Conservation (phyloP, 495 filamentous ascomycete genomes). For the Physcia stellaris region DNA sequence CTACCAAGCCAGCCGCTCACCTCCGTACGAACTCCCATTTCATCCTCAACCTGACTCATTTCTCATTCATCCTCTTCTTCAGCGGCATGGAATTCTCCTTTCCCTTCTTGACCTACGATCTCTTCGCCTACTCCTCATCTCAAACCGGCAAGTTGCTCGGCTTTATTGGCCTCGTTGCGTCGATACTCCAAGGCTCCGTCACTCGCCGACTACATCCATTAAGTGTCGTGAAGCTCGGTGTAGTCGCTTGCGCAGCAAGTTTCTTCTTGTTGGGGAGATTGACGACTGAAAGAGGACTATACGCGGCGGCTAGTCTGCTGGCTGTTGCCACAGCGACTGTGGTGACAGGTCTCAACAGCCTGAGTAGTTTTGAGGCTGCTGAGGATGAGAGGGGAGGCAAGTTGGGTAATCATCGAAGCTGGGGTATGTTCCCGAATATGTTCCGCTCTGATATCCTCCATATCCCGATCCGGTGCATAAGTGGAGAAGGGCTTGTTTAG, state of each 20-base stretch:
- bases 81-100: slow-evolving; percentile 94
- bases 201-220: slow-evolving; percentile 72
- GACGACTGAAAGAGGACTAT: slow-evolving; percentile 50
- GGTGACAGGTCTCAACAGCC: slow-evolving; percentile 81
- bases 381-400: slow-evolving; percentile 74
- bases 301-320: slow-evolving; percentile 65
- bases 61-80: slow-evolving; percentile 90
- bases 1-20: background rate
- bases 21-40: slow-evolving; percentile 63
- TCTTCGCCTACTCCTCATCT: slow-evolving; percentile 67
- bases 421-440: slow-evolving; percentile 34
- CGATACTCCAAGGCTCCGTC: slow-evolving; percentile 73
- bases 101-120: slow-evolving; percentile 91
- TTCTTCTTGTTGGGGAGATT: slow-evolving; percentile 71
- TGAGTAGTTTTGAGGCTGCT: slow-evolving; percentile 77
- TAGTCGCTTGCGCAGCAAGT: slow-evolving; percentile 58
- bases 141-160: slow-evolving; percentile 82
- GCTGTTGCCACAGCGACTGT: slow-evolving; percentile 87
- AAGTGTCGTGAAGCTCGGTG: slow-evolving; percentile 61
- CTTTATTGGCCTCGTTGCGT: slow-evolving; percentile 85
- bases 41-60: slow-evolving; percentile 75
- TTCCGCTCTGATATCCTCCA: background rate
- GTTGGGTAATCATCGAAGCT: slow-evolving; percentile 71
- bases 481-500: too few species aligned
- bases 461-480: background rate